phyloP scores from a whole-genome alignment of 805 yeast species.

The Cyberlindnera nakhonratchasimensis region DNA sequence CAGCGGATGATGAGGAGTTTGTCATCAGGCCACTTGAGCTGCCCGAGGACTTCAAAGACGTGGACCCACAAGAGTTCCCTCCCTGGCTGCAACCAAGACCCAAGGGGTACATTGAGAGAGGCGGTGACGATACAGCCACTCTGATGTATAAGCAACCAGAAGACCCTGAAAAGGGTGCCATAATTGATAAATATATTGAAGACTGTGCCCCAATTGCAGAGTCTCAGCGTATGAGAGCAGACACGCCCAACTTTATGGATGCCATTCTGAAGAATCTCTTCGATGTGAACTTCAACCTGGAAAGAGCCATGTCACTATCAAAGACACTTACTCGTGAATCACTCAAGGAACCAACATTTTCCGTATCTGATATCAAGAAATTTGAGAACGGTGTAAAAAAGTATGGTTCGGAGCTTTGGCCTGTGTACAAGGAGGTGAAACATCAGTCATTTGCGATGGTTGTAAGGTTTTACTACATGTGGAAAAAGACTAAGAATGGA shows the following conservation, averaged over 20 bases:
- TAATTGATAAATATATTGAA: slow-evolving; percentile 52
- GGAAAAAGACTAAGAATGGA: slow-evolving; percentile 86
- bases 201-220: slow-evolving; percentile 57
- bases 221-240: slow-evolving; percentile 48
- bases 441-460: slow-evolving; percentile 73
- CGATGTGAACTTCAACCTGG: slow-evolving; percentile 47
- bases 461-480: slow-evolving; percentile 82
- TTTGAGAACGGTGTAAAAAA: slow-evolving; percentile 75
- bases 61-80: slow-evolving; percentile 49
- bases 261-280: slow-evolving; percentile 56
- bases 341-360: slow-evolving; percentile 75
- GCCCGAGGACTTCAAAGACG: slow-evolving; percentile 44
- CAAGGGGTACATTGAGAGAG: slow-evolving; percentile 79
- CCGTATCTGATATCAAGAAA: slow-evolving; percentile 53
- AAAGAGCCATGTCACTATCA: slow-evolving; percentile 45
- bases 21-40: slow-evolving; percentile 31
- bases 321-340: slow-evolving; percentile 48
- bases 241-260: slow-evolving; percentile 82
- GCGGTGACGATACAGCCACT: slow-evolving; percentile 62
- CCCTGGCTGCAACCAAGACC: slow-evolving; percentile 80
- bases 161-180: slow-evolving; percentile 22
- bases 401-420: slow-evolving; percentile 76
- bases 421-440: slow-evolving; percentile 66
- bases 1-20: slow-evolving; percentile 23
- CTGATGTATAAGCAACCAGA: slow-evolving; percentile 62